Evolutionary conservation across 2,329 filamentous ascomycete genomes (phyloP).

Genomic region (Phyllosticta citrichinensis): DNA sequence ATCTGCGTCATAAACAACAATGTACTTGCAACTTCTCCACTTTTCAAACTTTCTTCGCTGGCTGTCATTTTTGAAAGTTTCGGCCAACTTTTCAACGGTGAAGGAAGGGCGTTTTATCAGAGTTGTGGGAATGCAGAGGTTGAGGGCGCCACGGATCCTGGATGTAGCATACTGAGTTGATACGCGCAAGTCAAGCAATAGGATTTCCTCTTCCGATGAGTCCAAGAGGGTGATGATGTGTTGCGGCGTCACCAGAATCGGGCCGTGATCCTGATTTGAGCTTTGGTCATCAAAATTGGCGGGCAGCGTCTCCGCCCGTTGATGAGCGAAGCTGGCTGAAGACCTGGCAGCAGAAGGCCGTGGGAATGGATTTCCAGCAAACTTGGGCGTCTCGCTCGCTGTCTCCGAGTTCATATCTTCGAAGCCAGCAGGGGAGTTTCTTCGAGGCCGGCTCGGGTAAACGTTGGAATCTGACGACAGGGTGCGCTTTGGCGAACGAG

Average conservation of each 20-base stretch:
- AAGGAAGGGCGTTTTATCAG: constrained; percentile 84
- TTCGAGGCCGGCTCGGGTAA: constrained; percentile 33
- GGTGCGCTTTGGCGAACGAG: constrained; percentile 39
- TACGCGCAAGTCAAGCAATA: constrained; percentile 79
- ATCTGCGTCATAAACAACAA: constrained; percentile 78
- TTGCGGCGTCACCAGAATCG: constrained; percentile 37
- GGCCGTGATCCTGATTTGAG: constrained; percentile 15
- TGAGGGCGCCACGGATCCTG: constrained; percentile 71
- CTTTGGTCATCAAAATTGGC: constrained; percentile 18
- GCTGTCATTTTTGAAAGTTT: constrained; percentile 66
- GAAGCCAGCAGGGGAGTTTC: constrained; percentile 38
- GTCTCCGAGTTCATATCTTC: constrained; percentile 16
- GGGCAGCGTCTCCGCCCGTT: constrained; percentile 40
- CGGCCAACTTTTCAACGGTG: constrained; percentile 75
- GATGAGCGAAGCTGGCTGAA: constrained; percentile 16
- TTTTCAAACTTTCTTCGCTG: constrained; percentile 63
- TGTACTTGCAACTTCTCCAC: constrained; percentile 65
- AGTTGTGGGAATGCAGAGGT: constrained; percentile 90
- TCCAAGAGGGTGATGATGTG: constrained; percentile 40
- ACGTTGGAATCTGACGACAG: constrained; percentile 35
- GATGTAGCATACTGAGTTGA: constrained; percentile 70
- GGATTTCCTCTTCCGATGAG: constrained; percentile 40
- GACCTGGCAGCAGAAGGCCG: constrained; percentile 5
- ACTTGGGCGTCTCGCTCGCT: constrained; percentile 25
- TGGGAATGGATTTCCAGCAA: constrained; percentile 13